Conservation (phyloP, 148 eudicot genomes). For the Heliosperma pusillum region DNA sequence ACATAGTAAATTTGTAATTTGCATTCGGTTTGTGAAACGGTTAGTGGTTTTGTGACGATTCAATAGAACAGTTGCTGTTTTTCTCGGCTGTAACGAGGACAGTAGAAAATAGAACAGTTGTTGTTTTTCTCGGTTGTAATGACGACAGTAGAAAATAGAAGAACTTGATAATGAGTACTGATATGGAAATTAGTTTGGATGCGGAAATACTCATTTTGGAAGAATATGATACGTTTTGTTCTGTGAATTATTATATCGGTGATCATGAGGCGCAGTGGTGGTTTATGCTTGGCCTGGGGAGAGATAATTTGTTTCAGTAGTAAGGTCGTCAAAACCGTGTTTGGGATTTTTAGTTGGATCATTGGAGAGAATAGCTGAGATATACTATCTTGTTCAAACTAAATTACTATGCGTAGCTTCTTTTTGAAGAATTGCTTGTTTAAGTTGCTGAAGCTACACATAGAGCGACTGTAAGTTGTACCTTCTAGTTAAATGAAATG, state of each 20-base stretch:
- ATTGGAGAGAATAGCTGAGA: conserved; percentile 6
- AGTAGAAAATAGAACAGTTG: conserved; percentile 12
- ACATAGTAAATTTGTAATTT: not conserved
- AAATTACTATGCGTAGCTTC: not conserved
- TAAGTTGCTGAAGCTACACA: not conserved
- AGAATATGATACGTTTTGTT: not conserved
- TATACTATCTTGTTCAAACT: not conserved
- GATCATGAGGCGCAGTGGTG: not conserved
- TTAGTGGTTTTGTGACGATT: not conserved
- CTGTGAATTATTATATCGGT: not conserved
- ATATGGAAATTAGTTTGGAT: not conserved
- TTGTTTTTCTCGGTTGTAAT: not conserved
- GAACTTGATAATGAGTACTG: not conserved
- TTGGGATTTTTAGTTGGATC: not conserved
- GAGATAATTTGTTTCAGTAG: not conserved
- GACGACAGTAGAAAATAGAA: not conserved
- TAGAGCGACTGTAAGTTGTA: not conserved
- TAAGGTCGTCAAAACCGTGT: not conserved
- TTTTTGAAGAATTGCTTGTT: not conserved
- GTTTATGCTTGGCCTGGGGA: not conserved
- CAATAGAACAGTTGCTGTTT: conserved; percentile 6
- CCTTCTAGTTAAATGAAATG: conserved; percentile 11
- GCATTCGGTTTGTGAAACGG: not conserved
- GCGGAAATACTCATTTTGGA: not conserved
- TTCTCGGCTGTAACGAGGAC: too few relatives aligned